Conservation (phyloP, 2,329 filamentous ascomycete genomes). For the Fusarium miscanthi region DNA sequence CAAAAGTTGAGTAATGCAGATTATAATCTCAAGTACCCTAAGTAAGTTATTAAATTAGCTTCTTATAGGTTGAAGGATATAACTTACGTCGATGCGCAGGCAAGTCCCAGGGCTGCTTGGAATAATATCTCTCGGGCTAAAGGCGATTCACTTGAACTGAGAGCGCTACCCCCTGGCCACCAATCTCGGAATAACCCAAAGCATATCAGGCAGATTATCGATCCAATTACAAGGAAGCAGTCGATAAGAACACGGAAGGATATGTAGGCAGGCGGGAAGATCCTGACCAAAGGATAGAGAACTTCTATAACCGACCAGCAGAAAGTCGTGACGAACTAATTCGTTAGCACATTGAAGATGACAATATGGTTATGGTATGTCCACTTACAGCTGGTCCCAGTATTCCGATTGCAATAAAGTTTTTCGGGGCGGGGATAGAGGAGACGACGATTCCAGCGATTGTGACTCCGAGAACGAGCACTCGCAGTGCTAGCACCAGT, state of each 20-base stretch:
- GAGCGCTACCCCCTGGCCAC: background rate
- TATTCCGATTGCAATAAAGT: background rate
- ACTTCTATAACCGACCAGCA: background rate
- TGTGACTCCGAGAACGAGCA: background rate
- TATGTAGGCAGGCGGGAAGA: background rate
- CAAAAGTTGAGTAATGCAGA: background rate
- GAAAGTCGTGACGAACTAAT: background rate
- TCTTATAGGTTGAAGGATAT: too few species aligned
- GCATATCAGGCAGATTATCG: background rate
- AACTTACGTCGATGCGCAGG: background rate
- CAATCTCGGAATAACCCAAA: background rate
- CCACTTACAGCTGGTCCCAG: background rate
- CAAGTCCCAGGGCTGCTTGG: background rate
- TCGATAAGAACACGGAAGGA: background rate
- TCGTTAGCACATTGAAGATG: background rate
- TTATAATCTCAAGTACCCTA: background rate
- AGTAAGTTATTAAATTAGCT: accelerated
- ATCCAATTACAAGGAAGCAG: background rate
- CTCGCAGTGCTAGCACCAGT: background rate
- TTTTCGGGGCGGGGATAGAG: background rate
- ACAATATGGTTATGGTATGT: too few species aligned
- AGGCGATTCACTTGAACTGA: background rate
- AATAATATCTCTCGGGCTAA: background rate
- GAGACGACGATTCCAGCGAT: background rate
- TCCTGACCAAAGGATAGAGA: background rate